Evolutionary conservation across 768 basidiomycete species (phyloP), one percentile per base, ranked within the genome.

Genomic region (Termitomyces heimii): DNA sequence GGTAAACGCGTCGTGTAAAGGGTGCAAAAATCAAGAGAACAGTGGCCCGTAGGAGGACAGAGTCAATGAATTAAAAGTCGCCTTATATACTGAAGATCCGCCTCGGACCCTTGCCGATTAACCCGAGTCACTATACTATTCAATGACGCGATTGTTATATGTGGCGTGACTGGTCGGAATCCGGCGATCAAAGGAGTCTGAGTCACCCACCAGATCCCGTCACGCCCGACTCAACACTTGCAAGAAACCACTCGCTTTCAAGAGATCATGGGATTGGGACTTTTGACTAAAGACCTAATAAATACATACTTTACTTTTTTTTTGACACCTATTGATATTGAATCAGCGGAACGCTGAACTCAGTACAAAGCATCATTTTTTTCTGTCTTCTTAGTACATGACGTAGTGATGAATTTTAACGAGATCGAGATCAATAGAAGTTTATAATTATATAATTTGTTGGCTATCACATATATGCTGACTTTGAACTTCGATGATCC

Each of bases 161-260:
- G 49, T 61, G 60, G 58, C 26, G 56, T 61, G 60, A 61, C 60
- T 60, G 55, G 44, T 60, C 51, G 55, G 28, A 47, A 50, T 16
- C 28, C 39, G 26, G 49, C 13, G 49, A 50, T 50, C 48, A 52
- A 52, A 20, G 9, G 50, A 52, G 35, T 37, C 46, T 22, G 45
- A 26, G 8, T 8, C 39, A 32, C 35, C 35, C 5, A 16, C 29
- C 7, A 7, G 29, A 29, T 3, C 29, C 29, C 29, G 35, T 5
- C 35, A 35, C 35, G 14, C 2, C 0, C 1, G 4, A 39, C 4
- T 14, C 18, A 18, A 18, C 2, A 31, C 7, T 18, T 39, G 1
- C 6, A 39, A 3, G 6, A 18, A 39, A n/a, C 31, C n/a, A 40
- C 9, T 40, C 9, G 39, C n/a, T n/a, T 40, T 40, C n/a, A 20